These are phyloP conservation scores for Verticillium nonalfalfae DNA, from an alignment of 2,329 filamentous ascomycete species.

Conservation along the genomic window DNA sequence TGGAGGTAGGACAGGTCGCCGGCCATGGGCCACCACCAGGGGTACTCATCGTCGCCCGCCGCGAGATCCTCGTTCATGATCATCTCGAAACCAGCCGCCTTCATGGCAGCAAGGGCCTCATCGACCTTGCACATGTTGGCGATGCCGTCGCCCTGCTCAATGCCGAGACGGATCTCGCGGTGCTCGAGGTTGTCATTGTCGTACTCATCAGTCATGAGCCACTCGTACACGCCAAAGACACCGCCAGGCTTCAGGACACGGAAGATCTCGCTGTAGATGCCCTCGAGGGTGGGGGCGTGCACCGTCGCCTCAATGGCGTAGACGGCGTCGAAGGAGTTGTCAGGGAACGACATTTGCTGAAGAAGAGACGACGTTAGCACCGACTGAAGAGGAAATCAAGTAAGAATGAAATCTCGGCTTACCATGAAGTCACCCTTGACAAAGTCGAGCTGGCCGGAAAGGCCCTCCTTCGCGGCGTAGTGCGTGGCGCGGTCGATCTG, in stretches of 20 bases:
- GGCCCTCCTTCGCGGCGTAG: slow-evolving; percentile 73
- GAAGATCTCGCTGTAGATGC: slow-evolving; percentile 87
- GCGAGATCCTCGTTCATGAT: slow-evolving; percentile 46
- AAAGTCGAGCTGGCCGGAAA: slow-evolving; percentile 70
- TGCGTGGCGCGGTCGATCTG: slow-evolving; percentile 82
- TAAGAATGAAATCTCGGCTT: slow-evolving; percentile 9
- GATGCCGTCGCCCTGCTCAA: slow-evolving; percentile 89
- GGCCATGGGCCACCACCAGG: slow-evolving; percentile 92
- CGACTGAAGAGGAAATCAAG: background rate
- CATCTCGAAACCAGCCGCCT: slow-evolving; percentile 71
- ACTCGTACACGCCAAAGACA: slow-evolving; percentile 90
- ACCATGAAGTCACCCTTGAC: slow-evolving; percentile 93
- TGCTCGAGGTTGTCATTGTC: slow-evolving; percentile 79
- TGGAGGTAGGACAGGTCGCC: slow-evolving; percentile 80
- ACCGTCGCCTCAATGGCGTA: slow-evolving; percentile 95
- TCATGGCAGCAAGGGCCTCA: slow-evolving; percentile 72
- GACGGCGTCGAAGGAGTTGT: slow-evolving; percentile 83
- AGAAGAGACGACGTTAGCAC: background rate
- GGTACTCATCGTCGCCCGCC: slow-evolving; percentile 63
- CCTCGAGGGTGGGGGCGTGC: slow-evolving; percentile 79
- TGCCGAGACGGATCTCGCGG: slow-evolving; percentile 79
- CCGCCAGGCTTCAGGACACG: slow-evolving; percentile 91
- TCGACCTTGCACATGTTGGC: slow-evolving; percentile 87
- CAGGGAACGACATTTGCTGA: slow-evolving; percentile 83
- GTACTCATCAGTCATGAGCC: slow-evolving; percentile 94